A percentile compares a stretch with the other conserved stretches of the same genome.
Evolutionary conservation across 768 basidiomycete species (phyloP).

Genomic region (Infundibulicybe gibba): DNA sequence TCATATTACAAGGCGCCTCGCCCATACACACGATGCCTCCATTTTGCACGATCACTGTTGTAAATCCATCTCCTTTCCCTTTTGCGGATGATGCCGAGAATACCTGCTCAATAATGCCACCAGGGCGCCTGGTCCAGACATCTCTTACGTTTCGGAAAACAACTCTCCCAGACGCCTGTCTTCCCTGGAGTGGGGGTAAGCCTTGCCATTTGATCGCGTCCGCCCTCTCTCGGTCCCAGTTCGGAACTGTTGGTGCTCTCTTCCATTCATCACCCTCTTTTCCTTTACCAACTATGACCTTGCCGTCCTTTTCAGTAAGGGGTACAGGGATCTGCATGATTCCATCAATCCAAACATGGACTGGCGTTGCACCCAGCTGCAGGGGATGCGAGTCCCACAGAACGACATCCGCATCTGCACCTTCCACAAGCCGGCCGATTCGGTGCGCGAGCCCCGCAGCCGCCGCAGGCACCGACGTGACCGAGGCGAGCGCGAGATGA

Average conservation of each 20-base stretch:
- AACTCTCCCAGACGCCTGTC: conserved; percentile 27
- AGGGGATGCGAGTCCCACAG: conserved; percentile 78
- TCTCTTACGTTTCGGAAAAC: conserved; percentile 68
- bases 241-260: conserved; percentile 48
- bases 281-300: conserved; percentile 40
- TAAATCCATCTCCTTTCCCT: conserved; percentile 14
- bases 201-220: conserved; percentile 64
- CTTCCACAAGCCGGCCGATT: conserved; percentile 57
- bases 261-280: conserved; percentile 41
- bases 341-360: conserved; percentile 83
- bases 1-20: conserved; percentile 28
- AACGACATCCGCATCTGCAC: conserved; percentile 68
- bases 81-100: conserved; percentile 18
- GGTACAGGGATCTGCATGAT: conserved; percentile 63
- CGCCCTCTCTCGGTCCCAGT: conserved; percentile 62
- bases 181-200: conserved; percentile 57
- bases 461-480: conserved; percentile 64
- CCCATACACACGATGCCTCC: conserved; percentile 51
- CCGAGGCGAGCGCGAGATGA: conserved; percentile 55
- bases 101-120: conserved; percentile 26
- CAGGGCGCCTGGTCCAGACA: conserved; percentile 33
- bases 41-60: conserved; percentile 38
- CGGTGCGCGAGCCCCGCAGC: conserved; percentile 74
- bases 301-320: conserved; percentile 25
- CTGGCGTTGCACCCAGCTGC: conserved; percentile 68